A percentile compares a stretch with the other conserved stretches of the same genome.
These are phyloP conservation scores for Arachnomyces sp. DNA, from an alignment of 2,329 filamentous ascomycete species.

Conservation along the genomic window DNA sequence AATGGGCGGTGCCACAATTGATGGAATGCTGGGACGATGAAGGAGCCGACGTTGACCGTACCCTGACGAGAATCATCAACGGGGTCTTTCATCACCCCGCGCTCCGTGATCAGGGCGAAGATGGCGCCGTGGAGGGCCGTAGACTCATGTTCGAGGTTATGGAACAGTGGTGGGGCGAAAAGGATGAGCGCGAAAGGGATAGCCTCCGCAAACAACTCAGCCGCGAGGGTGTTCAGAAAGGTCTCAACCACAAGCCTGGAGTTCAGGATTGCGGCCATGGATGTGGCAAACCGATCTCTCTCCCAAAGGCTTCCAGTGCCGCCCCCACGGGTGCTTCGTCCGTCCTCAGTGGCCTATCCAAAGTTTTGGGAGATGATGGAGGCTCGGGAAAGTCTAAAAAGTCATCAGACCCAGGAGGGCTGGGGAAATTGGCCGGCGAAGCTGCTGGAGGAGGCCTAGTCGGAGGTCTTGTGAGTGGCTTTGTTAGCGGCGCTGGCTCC, in stretches of 20 bases:
- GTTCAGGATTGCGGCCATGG: conserved; percentile 78
- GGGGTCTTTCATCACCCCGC: conserved; percentile 87
- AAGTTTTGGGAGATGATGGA: conserved; percentile 22
- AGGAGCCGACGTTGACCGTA: conserved; percentile 56
- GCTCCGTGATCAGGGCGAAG: conserved; percentile 59
- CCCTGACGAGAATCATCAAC: conserved; percentile 66
- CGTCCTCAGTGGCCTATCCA: conserved; percentile 25
- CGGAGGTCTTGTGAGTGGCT: conserved; percentile 61
- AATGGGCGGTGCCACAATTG: conserved; percentile 81
- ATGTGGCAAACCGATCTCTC: conserved; percentile 68
- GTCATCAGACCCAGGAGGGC: conserved; percentile 20
- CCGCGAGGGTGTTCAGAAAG: conserved; percentile 65
- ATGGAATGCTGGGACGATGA: conserved; percentile 84
- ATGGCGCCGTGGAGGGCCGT: conserved; percentile 65
- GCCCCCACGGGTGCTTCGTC: conserved; percentile 20
- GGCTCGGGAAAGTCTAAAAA: conserved; percentile 15
- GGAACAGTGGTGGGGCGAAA: conserved; percentile 70
- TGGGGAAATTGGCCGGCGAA: conserved; percentile 49
- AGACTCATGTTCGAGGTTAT: conserved; percentile 70
- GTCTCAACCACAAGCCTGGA: conserved; percentile 78
- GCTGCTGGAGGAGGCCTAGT: conserved; percentile 57
- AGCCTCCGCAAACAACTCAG: conserved; percentile 67
- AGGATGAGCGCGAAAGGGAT: conserved; percentile 54
- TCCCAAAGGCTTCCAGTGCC: conserved; percentile 50
- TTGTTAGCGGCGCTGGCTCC: conserved; percentile 51